Conservation (phyloP, 2,329 filamentous ascomycete species). For the Arthroderma uncinatum region DNA sequence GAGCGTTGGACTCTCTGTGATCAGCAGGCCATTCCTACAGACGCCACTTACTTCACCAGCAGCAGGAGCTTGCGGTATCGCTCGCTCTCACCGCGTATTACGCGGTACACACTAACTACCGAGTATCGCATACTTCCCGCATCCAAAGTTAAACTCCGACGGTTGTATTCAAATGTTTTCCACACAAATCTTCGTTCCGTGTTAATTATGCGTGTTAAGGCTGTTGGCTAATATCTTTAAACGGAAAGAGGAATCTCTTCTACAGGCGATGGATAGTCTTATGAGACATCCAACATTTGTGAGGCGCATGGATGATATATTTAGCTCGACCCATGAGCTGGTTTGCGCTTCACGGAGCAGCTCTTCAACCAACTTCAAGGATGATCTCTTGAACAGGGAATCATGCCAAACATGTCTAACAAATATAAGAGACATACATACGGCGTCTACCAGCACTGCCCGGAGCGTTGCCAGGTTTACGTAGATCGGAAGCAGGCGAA, state of each 20-base stretch:
- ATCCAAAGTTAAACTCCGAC: not conserved
- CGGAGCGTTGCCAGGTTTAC: too few relatives aligned
- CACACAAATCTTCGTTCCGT: not conserved
- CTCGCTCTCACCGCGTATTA: not conserved
- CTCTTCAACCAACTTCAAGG: not conserved
- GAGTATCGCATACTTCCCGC: not conserved
- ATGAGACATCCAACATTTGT: constrained; percentile 1
- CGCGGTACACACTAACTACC: not conserved
- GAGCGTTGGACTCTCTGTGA: not conserved
- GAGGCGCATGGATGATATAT: not conserved
- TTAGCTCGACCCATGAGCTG: not conserved
- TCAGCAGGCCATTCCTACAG: not conserved
- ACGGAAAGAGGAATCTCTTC: not conserved
- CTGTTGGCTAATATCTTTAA: not conserved
- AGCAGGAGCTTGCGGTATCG: not conserved
- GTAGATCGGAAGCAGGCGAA: not conserved
- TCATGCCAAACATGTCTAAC: not conserved
- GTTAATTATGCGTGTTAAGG: not conserved
- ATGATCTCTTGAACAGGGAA: not conserved
- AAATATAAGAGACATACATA: not conserved
- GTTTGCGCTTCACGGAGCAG: not conserved
- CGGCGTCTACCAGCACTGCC: not conserved
- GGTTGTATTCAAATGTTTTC: not conserved
- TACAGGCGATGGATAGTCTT: not conserved
- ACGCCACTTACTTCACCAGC: not conserved